A percentile compares a stretch with the other conserved stretches of the same genome.
phyloP scores from a whole-genome alignment of 1,284 basidiomycete genomes.

The Boletus smithii region DNA sequence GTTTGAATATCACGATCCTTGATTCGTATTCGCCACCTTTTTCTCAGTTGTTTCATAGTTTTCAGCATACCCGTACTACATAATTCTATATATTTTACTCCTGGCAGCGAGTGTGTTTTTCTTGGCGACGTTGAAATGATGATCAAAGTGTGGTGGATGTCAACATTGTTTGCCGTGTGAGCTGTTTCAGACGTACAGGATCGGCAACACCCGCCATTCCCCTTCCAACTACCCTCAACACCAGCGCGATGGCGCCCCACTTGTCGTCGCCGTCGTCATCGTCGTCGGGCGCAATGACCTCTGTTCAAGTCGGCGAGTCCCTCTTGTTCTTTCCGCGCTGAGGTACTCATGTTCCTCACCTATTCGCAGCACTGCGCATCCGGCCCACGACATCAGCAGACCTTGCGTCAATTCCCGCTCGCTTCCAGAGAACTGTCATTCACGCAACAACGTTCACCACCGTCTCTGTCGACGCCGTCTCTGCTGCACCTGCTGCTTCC shows the following conservation, averaged over 20 bases:
- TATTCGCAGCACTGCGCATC: constrained; percentile 78
- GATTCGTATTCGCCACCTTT: constrained; percentile 9
- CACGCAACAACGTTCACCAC: constrained; percentile 67
- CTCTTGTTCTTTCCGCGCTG: neutral
- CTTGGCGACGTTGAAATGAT: constrained; percentile 10
- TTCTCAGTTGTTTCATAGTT: constrained; percentile 17
- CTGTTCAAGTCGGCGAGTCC: constrained; percentile 81
- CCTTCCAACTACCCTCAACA: constrained; percentile 25
- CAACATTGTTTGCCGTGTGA: constrained; percentile 24
- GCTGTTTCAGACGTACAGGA: constrained; percentile 18
- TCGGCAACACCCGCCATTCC: constrained; percentile 32
- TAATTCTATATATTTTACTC: constrained; percentile 30
- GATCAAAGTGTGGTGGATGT: neutral
- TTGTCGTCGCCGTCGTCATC: constrained; percentile 48
- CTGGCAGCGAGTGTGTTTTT: constrained; percentile 5
- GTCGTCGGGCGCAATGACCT: constrained; percentile 61
- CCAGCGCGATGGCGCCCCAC: constrained; percentile 59
- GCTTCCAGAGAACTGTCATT: constrained; percentile 90
- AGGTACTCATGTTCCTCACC: constrained; percentile 8
- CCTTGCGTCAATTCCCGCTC: constrained; percentile 80
- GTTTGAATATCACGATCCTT: constrained; percentile 39
- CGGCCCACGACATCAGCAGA: constrained; percentile 85
- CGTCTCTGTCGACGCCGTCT: constrained; percentile 70
- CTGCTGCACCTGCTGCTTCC: constrained; percentile 45
- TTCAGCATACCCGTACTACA: constrained; percentile 37